Evolutionary conservation across 176 grass and related monocot species (phyloP), one percentile per base, ranked within the genome.

Genomic region (Secale cereale): DNA sequence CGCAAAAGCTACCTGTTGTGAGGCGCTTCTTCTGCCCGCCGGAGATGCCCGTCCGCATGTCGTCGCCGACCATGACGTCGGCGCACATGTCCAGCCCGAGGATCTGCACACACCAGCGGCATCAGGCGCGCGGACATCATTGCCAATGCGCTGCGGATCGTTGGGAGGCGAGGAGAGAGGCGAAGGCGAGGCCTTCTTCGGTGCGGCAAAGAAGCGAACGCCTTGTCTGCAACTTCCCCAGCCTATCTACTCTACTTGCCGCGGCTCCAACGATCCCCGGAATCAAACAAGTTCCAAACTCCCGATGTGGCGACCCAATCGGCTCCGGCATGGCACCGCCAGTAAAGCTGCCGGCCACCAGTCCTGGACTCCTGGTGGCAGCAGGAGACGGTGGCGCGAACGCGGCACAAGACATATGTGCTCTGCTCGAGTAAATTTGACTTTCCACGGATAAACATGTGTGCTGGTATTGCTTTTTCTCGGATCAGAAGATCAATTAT

Each of bases 21-120:
- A 94, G 90, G 11, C 95, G 92, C 87, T 98, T 98, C 92, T 93
- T 94, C 86, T 98, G 95, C 57, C 95, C 95, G 76, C 95, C 95
- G 37, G 95, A 98, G 80, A 98, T 98, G 20, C 95, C 95, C 61
- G 92, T 85, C 48, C 89, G 87, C 85, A 94, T 87, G 50, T 98
- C 88, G 85, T 98, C 93, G 70, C 95, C 95, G 32, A 98, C 95
- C 79, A 98, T 88, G 40, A 94, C 89, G 57, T 97, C 89, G 31
- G 92, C 92, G 82, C 95, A 97, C 78, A 98, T 94, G 85, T 98
- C 95, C 66, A 98, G 62, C 43, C 95, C 95, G 30, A 98, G 95
- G 80, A 98, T 98, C 88, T 89, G 83, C 78, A 70, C 37, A 26
- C 28, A 85, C 11, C 36, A 29, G 0, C 15, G 61, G 48, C 48